Conservation (phyloP, 2,329 filamentous ascomycete genomes). For the Diatrype stigma region DNA sequence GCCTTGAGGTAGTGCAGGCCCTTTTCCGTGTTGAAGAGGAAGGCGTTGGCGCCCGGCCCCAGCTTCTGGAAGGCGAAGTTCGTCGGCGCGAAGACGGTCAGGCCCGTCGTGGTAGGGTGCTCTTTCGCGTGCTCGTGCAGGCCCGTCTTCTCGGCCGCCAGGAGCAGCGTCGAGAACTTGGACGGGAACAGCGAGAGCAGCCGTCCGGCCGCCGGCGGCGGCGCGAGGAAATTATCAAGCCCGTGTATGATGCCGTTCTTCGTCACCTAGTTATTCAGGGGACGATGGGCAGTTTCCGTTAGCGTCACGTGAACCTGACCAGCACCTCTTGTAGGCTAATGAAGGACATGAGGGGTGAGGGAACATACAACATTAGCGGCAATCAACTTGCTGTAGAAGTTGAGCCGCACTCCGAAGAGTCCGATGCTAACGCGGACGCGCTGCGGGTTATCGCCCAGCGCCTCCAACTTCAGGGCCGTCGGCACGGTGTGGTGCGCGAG, state of each 20-base stretch:
- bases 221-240: conserved; percentile 69
- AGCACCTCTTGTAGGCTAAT: no score
- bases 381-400: conserved; percentile 71
- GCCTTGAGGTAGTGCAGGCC: conserved; percentile 75
- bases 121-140: conserved; percentile 39
- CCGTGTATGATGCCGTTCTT: conserved; percentile 81
- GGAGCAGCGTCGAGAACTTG: conserved; percentile 73
- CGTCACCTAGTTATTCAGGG: conserved; percentile 47
- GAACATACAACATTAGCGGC: conserved; percentile 63
- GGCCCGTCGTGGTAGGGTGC: conserved; percentile 48
- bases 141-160: conserved; percentile 71
- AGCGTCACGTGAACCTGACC: not conserved
- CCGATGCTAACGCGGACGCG: conserved; percentile 66
- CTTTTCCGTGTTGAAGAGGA: conserved; percentile 72
- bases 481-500: conserved; percentile 70
- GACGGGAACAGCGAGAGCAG: conserved; percentile 61
- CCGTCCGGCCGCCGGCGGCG: conserved; percentile 59
- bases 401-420: conserved; percentile 62
- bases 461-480: conserved; percentile 55
- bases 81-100: conserved; percentile 75
- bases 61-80: conserved; percentile 79
- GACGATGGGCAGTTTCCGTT: conserved; percentile 1
- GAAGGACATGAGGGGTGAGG: not conserved
- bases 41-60: conserved; percentile 69
- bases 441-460: conserved; percentile 64